Evolutionary conservation across 1,284 basidiomycete species (phyloP), one percentile per base, ranked within the genome.

Genomic region (Cryptococcus jaspeensis): DNA sequence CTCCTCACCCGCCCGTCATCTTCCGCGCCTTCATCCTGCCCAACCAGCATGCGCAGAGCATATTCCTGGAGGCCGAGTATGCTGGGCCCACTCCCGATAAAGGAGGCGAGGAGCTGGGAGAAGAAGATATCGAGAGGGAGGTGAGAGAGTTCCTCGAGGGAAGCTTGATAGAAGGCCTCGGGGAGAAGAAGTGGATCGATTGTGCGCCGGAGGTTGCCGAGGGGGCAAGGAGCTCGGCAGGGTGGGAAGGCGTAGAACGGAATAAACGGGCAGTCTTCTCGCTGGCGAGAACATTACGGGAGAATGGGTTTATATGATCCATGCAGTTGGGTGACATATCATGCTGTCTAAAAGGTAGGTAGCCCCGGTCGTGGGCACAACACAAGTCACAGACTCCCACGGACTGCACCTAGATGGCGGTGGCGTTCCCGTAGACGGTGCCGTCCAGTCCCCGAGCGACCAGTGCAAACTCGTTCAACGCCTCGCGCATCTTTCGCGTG

Each of bases 391-490:
- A 32, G 28, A 32, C 5, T 32, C 28, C 28, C 38, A n/a, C n/a
- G n/a, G n/a, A n/a, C 13, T 38, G 36, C 12, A n/a, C 28, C 20
- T 37, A 67, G 13, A 72, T 58, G n/a, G 69, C 69, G 11, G 76
- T 76, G 2, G 75, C 76, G 51, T 72, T 77, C 3, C 76, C 76
- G 59, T 78, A 78, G 4, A 70, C 73, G 23, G 76, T 77, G 51
- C 73, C 75, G 40, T 73, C 76, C 47, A 78, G 55, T 3, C 76
- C 76, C 48, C 76, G 63, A 2, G 73, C 67, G 20, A 79, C 71
- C 23, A 79, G 63, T 8, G 78, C 77, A 62, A 79, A 79, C 48
- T 79, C 78, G 54, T 79, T 72, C 44, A 78, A 60, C n/a, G 77
- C 77, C 59, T 77, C 77, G 46, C 74, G 63, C 66, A 79, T 77